Evolutionary conservation across 2,329 filamentous ascomycete genomes (phyloP).

Genomic region (Shiraia bambusicola): DNA sequence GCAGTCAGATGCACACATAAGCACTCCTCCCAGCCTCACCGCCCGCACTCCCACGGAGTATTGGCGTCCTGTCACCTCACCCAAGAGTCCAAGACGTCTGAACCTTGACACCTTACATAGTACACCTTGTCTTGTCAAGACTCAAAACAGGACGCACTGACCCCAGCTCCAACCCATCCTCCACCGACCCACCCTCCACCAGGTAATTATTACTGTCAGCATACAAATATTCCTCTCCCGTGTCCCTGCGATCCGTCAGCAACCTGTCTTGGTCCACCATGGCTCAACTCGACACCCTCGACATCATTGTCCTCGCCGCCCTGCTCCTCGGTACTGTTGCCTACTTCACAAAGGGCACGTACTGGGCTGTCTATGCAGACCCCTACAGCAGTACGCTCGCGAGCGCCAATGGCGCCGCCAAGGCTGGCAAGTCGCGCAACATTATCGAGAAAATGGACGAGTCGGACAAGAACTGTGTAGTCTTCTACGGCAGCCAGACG

Average conservation of each 20-base stretch:
- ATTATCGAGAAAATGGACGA: slow-evolving; percentile 96
- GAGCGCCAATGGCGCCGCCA: slow-evolving; percentile 64
- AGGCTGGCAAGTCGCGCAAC: slow-evolving; percentile 83
- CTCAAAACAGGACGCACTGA: slow-evolving; percentile 18
- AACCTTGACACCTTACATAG: slow-evolving; percentile 9
- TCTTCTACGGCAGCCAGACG: slow-evolving; percentile 98
- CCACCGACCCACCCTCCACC: slow-evolving; percentile 19
- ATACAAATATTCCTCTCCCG: slow-evolving; percentile 32
- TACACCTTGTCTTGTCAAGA: no score
- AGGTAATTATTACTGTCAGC: slow-evolving; percentile 5
- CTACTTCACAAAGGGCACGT: slow-evolving; percentile 96
- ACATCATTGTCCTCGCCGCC: slow-evolving; percentile 84
- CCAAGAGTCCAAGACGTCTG: slow-evolving; percentile 3
- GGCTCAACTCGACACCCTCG: slow-evolving; percentile 95
- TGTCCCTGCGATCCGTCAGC: slow-evolving; percentile 12
- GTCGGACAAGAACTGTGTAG: slow-evolving; percentile 91
- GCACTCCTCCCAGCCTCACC: background rate
- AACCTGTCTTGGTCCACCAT: slow-evolving; percentile 56
- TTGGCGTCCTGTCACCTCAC: slow-evolving; percentile 1
- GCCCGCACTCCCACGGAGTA: background rate
- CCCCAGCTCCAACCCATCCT: slow-evolving; percentile 16
- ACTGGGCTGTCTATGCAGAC: slow-evolving; percentile 87
- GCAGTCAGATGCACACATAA: no score
- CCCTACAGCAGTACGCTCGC: slow-evolving; percentile 78
- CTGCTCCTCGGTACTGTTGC: slow-evolving; percentile 85